Evolutionary conservation across 805 yeast genomes (phyloP), one percentile per base, ranked within the genome.

Genomic region (Nakazawaea populi): DNA sequence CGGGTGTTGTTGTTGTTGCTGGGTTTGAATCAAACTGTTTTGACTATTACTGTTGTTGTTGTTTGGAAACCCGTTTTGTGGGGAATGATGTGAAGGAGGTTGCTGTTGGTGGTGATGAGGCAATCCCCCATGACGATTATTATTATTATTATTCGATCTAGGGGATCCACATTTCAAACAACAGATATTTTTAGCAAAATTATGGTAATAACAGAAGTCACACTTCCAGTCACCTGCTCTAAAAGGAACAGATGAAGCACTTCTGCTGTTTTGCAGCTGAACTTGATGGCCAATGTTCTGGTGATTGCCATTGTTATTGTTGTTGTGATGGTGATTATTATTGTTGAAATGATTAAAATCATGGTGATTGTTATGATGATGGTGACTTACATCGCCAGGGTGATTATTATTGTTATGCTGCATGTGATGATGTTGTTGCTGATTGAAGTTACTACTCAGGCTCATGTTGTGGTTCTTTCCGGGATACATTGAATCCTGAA

Each of bases 141-240:
- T 51, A 37, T 35, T 47, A 36, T 41, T 49, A 35, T 50, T 52
- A 30, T 34, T 34, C 8, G 49, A 42, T 32, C 85, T 80, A 43
- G 91, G 83, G 1, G 88, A 86, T 4, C 96, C 95, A 69, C 97
- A 90, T 64, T 92, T 84, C 63, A 90, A 74, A 64, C 97, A 90
- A 52, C 84, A 82, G 52, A 88, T 73, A 65, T 90, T 90, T 62
- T 90, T 90, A 3, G 97, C 97, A 73, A 90, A 90, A 66, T 90
- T 90, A 67, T 90, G 97, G 66, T 91, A 91, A 35, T 82, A 76
- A 65, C 97, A 91, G 29, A 79, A 73, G 50, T 85, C 91, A 71
- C 97, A 91, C 66, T 89, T 90, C 97, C 97, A 91, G 68, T 90
- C 97, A 48, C 97, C 97, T 3, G 97, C 97, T 59, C 97, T 78